A percentile compares a stretch with the other conserved stretches of the same genome.
Evolutionary conservation across 257 asterid genomes (phyloP).

Genomic region (Solanum ossicruentum): DNA sequence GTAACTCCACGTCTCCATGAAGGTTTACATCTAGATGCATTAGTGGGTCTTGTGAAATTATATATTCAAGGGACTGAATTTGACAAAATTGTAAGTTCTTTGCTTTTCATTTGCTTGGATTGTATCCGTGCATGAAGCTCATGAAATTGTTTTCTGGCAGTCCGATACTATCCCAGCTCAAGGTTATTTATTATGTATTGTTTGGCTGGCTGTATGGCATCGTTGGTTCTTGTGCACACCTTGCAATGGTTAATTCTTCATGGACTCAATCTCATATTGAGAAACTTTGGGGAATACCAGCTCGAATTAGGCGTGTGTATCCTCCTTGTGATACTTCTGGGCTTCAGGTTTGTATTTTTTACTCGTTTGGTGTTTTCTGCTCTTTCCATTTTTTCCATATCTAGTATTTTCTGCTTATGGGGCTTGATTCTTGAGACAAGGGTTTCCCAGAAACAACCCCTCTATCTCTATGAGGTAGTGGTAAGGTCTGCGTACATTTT

Average conservation of each 20-base stretch:
- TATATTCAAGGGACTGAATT: not conserved
- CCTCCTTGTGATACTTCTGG: conserved; percentile 96
- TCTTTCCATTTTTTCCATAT: too few relatives aligned
- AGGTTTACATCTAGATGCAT: not conserved
- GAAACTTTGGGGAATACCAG: conserved; percentile 81
- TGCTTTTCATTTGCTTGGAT: not conserved
- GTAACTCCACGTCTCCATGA: not conserved
- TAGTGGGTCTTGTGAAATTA: not conserved
- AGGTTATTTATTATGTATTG: conserved; percentile 55
- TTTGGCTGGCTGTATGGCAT: conserved; percentile 87
- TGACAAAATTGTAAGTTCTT: not conserved
- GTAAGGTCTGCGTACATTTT: too few relatives aligned
- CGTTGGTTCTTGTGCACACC: conserved; percentile 76
- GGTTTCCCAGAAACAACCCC: too few relatives aligned
- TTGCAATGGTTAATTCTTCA: conserved; percentile 92
- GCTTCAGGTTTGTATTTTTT: conserved; percentile 55
- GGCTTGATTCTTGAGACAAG: too few relatives aligned
- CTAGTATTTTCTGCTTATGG: too few relatives aligned
- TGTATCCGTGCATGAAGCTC: conserved; percentile 11
- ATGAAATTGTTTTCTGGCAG: conserved; percentile 26
- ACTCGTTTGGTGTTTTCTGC: not conserved
- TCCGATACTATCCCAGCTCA: conserved; percentile 54
- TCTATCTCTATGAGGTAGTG: too few relatives aligned
- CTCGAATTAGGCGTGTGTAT: conserved; percentile 61
- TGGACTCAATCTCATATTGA: conserved; percentile 89